Percentiles rank a stretch among this genome's conserved stretches.
These are phyloP conservation scores for Suillus sp. DNA, from an alignment of 768 basidiomycete species.

Conservation along the genomic window DNA sequence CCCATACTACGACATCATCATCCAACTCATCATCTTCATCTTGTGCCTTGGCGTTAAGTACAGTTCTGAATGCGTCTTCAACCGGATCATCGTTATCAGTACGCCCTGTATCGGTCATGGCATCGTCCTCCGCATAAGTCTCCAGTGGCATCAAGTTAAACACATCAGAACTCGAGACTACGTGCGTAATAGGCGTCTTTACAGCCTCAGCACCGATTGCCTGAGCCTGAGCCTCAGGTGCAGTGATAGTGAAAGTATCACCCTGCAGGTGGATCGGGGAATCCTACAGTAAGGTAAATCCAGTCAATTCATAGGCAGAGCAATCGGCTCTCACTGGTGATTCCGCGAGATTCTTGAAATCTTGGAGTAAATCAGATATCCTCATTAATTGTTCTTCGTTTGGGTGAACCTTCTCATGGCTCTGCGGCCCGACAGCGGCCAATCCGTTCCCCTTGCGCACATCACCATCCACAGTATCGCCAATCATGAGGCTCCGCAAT, in stretches of 20 bases:
- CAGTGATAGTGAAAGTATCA: slow-evolving; percentile 18
- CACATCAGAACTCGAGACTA: background rate
- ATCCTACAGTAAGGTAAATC: slow-evolving; percentile 22
- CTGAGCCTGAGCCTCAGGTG: background rate
- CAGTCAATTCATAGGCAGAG: slow-evolving; percentile 7
- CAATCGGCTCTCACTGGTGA: slow-evolving; percentile 50
- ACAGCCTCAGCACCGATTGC: background rate
- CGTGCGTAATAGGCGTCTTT: background rate
- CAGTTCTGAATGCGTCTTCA: slow-evolving; percentile 61
- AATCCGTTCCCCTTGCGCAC: slow-evolving; percentile 25
- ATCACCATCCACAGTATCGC: slow-evolving; percentile 23
- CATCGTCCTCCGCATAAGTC: slow-evolving; percentile 52
- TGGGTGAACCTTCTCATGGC: slow-evolving; percentile 66
- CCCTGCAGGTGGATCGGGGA: slow-evolving; percentile 30
- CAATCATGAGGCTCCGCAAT: slow-evolving; percentile 61
- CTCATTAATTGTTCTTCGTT: slow-evolving; percentile 97
- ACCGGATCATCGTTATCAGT: slow-evolving; percentile 83
- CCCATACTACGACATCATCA: slow-evolving; percentile 74
- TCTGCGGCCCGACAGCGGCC: slow-evolving; percentile 25
- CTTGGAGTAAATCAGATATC: slow-evolving; percentile 79
- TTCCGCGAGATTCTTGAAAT: slow-evolving; percentile 62
- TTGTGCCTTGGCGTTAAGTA: slow-evolving; percentile 41
- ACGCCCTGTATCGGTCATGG: slow-evolving; percentile 66
- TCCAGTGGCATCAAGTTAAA: slow-evolving; percentile 10
- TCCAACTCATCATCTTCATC: slow-evolving; percentile 56